phyloP scores from a whole-genome alignment of 2,329 filamentous ascomycete species.

The Neonectria coccinea region DNA sequence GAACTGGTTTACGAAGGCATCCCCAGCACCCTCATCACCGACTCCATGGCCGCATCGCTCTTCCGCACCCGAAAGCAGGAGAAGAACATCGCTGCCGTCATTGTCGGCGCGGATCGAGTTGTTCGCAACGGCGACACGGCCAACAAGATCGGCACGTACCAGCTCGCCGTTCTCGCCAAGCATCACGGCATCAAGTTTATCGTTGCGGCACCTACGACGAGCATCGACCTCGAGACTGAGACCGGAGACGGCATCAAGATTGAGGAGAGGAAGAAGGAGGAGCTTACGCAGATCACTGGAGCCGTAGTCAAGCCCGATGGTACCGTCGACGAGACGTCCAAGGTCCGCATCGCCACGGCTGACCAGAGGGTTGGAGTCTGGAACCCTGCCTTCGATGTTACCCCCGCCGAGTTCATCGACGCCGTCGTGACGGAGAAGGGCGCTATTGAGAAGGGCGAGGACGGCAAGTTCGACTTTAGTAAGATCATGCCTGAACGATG shows the following conservation, averaged over 20 bases:
- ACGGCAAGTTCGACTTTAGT: constrained; percentile 77
- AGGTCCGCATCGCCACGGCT: constrained; percentile 83
- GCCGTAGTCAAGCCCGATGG: constrained; percentile 75
- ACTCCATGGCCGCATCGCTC: constrained; percentile 94
- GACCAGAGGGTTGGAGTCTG: constrained; percentile 84
- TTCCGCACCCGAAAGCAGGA: constrained; percentile 72
- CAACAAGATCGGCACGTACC: constrained; percentile 98
- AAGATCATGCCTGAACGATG: constrained; percentile 68
- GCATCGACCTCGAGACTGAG: constrained; percentile 85
- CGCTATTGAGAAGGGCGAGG: constrained; percentile 79
- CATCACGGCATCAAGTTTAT: constrained; percentile 94
- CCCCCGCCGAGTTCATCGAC: constrained; percentile 88
- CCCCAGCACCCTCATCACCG: constrained; percentile 90
- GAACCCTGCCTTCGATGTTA: constrained; percentile 98
- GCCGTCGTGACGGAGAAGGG: constrained; percentile 94
- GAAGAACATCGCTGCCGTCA: constrained; percentile 82
- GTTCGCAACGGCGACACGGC: constrained; percentile 97
- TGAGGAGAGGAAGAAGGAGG: constrained; percentile 83
- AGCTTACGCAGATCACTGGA: constrained; percentile 87
- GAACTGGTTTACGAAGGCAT: constrained; percentile 96
- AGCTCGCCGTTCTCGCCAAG: constrained; percentile 88
- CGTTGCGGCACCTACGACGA: constrained; percentile 93
- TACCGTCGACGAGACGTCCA: constrained; percentile 70
- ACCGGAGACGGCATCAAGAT: constrained; percentile 87
- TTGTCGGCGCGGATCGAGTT: constrained; percentile 95